Conservation (phyloP, 2,329 filamentous ascomycete genomes). For the Metarhizium anisopliae region DNA sequence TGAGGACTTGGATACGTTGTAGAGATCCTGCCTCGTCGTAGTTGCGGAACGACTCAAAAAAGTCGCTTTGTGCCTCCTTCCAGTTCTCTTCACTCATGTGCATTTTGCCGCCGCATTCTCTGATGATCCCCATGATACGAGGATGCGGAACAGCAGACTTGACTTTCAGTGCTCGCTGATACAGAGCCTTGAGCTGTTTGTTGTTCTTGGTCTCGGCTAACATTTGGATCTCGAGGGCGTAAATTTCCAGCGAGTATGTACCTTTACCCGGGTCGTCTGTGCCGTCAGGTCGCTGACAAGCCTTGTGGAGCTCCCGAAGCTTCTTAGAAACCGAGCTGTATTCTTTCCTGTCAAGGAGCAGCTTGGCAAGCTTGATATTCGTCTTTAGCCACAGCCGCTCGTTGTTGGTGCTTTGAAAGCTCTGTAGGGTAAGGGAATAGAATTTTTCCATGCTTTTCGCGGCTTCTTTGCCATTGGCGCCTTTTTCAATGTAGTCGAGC, state of each 20-base stretch:
- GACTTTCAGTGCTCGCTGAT: constrained; percentile 83
- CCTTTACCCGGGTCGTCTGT: constrained; percentile 89
- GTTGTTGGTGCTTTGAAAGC: constrained; percentile 96
- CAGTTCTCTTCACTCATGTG: constrained; percentile 99
- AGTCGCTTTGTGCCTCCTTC: constrained; percentile 94
- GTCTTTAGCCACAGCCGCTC: constrained; percentile 97
- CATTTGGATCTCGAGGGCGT: constrained; percentile 97
- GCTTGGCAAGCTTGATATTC: constrained; percentile 88
- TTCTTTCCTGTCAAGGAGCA: constrained; percentile 86
- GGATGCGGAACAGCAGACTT: constrained; percentile 96
- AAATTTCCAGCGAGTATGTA: constrained; percentile 91
- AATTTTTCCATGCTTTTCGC: constrained; percentile 85
- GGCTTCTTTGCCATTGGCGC: constrained; percentile 57
- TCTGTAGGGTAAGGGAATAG: constrained; percentile 86
- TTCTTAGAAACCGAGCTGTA: constrained; percentile 75
- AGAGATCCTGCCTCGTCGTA: constrained; percentile 97
- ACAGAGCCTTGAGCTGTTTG: constrained; percentile 88
- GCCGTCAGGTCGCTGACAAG: constrained; percentile 82
- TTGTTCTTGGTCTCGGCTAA: constrained; percentile 95
- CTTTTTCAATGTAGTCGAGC: constrained; percentile 95
- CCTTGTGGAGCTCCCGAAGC: constrained; percentile 76
- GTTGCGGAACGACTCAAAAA: constrained; percentile 97
- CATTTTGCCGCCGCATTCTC: constrained; percentile 99
- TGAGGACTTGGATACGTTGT: constrained; percentile 93
- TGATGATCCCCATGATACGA: constrained; percentile 98